Conservation (phyloP, 768 basidiomycete genomes). For the Cubamyces sp. region DNA sequence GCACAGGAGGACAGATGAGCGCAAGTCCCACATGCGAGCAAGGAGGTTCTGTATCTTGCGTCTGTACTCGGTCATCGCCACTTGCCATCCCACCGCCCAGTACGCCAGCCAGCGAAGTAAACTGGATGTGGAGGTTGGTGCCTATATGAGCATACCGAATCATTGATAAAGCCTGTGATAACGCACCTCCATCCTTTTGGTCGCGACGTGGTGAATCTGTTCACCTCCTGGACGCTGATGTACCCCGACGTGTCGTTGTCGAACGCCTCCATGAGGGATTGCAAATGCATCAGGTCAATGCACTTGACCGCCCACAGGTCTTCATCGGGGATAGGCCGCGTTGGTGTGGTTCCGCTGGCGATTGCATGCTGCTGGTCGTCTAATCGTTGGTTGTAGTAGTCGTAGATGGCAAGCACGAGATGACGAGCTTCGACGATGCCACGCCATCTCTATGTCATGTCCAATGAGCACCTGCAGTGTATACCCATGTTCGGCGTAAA, state of each 20-base stretch:
- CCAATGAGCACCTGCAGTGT: too few species aligned
- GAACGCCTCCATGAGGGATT: slow-evolving; percentile 43
- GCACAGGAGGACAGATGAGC: background rate
- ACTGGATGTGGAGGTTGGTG: slow-evolving; percentile 13
- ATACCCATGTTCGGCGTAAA: too few species aligned
- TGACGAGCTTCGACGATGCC: slow-evolving; percentile 55
- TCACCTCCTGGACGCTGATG: slow-evolving; percentile 40
- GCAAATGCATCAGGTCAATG: slow-evolving; percentile 38
- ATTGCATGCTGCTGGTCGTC: slow-evolving; percentile 8
- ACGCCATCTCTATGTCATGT: slow-evolving; percentile 48
- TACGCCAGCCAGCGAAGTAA: slow-evolving; percentile 38
- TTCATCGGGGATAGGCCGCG: background rate
- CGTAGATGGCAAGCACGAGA: slow-evolving; percentile 46
- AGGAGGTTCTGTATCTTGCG: slow-evolving; percentile 21
- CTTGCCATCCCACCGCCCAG: slow-evolving; percentile 39
- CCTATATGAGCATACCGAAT: too few species aligned
- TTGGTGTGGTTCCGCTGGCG: background rate
- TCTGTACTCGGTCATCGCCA: slow-evolving; percentile 15
- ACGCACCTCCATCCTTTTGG: slow-evolving; percentile 40
- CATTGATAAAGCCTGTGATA: background rate
- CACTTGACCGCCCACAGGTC: slow-evolving; percentile 43
- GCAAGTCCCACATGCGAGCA: slow-evolving; percentile 6
- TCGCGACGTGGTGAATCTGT: slow-evolving; percentile 34
- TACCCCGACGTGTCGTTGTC: slow-evolving; percentile 47
- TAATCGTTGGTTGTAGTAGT: slow-evolving; percentile 38